These are phyloP conservation scores for Xerocomus potaroensis DNA, from an alignment of 768 basidiomycete species.

Conservation along the genomic window DNA sequence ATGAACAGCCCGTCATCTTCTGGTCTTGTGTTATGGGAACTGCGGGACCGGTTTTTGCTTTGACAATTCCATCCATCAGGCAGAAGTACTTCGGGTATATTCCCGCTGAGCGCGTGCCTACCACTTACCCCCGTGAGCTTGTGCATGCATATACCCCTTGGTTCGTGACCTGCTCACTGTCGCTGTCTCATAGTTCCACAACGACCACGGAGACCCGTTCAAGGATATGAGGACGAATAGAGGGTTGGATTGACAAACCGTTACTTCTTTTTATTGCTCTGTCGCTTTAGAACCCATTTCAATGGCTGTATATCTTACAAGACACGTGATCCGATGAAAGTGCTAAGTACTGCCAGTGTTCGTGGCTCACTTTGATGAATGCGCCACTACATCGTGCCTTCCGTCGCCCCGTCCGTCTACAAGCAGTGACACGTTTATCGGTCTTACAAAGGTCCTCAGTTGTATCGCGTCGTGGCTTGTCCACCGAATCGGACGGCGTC, in stretches of 20 bases:
- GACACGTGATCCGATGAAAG: too few relatives aligned
- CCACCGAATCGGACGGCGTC: conserved; percentile 17
- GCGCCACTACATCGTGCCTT: too few relatives aligned
- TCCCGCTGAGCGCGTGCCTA: conserved; percentile 64
- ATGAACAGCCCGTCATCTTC: conserved; percentile 89
- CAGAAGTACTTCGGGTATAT: conserved; percentile 63
- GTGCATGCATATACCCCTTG: background rate
- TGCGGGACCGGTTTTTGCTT: conserved; percentile 70
- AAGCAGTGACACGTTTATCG: background rate
- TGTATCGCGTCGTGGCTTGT: conserved; percentile 11
- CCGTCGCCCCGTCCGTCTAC: too few relatives aligned
- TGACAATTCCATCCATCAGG: conserved; percentile 77
- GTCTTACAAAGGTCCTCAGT: background rate
- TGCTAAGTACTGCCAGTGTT: too few relatives aligned
- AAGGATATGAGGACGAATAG: conserved; percentile 71
- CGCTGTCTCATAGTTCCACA: conserved; percentile 52
- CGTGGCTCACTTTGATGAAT: too few relatives aligned
- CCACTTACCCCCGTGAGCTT: conserved; percentile 72
- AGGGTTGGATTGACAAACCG: background rate
- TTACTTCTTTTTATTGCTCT: too few relatives aligned
- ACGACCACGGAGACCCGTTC: conserved; percentile 60
- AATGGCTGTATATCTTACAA: too few relatives aligned
- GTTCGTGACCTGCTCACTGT: conserved; percentile 2
- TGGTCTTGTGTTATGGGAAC: conserved; percentile 75
- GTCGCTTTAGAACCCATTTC: too few relatives aligned